These are phyloP conservation scores for Chaetomiaceae sp. DNA, from an alignment of 2,329 filamentous ascomycete species.

Conservation along the genomic window DNA sequence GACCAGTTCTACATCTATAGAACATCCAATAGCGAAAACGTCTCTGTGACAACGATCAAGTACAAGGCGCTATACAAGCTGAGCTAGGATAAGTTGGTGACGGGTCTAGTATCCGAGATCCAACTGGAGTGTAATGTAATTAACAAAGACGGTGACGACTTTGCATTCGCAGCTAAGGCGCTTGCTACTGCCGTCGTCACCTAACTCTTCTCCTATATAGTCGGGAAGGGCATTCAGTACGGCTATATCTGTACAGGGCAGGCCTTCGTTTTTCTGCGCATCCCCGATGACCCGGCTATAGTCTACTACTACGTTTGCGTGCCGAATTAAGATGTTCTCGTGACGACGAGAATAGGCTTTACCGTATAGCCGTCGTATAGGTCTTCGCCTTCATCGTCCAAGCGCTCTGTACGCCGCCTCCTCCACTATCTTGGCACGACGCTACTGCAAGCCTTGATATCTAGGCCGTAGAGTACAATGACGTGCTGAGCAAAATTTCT, in stretches of 20 bases:
- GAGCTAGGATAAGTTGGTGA: too few species aligned
- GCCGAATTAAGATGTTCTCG: conserved; percentile 30
- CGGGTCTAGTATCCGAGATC: too few species aligned
- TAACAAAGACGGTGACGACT: neutral
- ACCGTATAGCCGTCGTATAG: conserved; percentile 33
- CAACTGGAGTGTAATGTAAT: neutral
- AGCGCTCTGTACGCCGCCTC: conserved; percentile 27
- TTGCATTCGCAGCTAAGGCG: neutral
- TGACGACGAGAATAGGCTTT: conserved; percentile 29
- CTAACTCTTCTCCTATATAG: conserved; percentile 37
- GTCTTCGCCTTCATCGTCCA: conserved; percentile 35
- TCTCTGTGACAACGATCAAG: too few species aligned
- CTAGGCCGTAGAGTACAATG: conserved; percentile 32
- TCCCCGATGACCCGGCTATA: conserved; percentile 28
- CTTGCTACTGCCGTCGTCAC: conserved; percentile 26
- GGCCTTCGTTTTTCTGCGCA: conserved; percentile 32
- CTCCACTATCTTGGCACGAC: conserved; percentile 29
- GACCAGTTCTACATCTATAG: too few species aligned
- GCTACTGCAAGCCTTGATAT: conserved; percentile 25
- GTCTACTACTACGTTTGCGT: conserved; percentile 32
- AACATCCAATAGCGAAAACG: too few species aligned
- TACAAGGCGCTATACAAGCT: too few species aligned
- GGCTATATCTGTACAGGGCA: conserved; percentile 27
- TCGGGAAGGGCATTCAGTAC: conserved; percentile 17
- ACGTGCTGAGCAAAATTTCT: conserved; percentile 26